These are phyloP conservation scores for Russula ochroleuca DNA, from an alignment of 768 basidiomycete genomes.

Conservation along the genomic window DNA sequence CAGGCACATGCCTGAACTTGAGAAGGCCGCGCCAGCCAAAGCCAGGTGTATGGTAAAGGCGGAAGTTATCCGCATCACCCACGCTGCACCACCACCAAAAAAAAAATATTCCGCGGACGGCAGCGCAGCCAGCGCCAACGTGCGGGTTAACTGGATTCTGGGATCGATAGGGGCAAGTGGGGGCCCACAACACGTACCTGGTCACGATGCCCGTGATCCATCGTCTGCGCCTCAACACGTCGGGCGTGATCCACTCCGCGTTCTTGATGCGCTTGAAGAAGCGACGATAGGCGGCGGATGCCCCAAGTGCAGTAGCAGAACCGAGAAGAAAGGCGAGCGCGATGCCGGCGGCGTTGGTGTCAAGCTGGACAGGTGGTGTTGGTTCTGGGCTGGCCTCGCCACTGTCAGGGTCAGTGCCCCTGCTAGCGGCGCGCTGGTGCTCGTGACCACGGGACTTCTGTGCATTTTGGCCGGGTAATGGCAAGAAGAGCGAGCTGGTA, in stretches of 20 bases:
- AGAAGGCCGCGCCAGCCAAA: conserved; percentile 72
- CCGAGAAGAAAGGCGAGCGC: conserved; percentile 35
- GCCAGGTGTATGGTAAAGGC: conserved; percentile 80
- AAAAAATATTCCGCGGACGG: too few species aligned
- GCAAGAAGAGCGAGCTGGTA: not conserved
- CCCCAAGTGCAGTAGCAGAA: conserved; percentile 36
- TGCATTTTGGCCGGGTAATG: conserved; percentile 56
- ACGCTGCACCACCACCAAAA: conserved; percentile 46
- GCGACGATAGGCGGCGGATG: conserved; percentile 40
- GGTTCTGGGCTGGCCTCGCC: not conserved
- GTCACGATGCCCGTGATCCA: conserved; percentile 83
- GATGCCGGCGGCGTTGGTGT: not conserved
- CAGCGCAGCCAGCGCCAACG: not conserved
- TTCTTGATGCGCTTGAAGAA: conserved; percentile 58
- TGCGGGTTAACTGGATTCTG: not conserved
- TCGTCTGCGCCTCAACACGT: conserved; percentile 49
- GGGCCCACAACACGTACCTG: conserved; percentile 42
- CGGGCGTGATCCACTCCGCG: conserved; percentile 66
- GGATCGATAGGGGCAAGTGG: not conserved
- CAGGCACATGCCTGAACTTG: conserved; percentile 63
- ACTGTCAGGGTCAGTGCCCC: not conserved
- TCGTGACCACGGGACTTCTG: conserved; percentile 44
- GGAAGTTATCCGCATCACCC: conserved; percentile 84
- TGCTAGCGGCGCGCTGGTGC: conserved; percentile 31
- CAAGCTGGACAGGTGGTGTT: not conserved